These are phyloP conservation scores for Glebionis coronaria DNA, from an alignment of 129 eudicot species.

Conservation along the genomic window DNA sequence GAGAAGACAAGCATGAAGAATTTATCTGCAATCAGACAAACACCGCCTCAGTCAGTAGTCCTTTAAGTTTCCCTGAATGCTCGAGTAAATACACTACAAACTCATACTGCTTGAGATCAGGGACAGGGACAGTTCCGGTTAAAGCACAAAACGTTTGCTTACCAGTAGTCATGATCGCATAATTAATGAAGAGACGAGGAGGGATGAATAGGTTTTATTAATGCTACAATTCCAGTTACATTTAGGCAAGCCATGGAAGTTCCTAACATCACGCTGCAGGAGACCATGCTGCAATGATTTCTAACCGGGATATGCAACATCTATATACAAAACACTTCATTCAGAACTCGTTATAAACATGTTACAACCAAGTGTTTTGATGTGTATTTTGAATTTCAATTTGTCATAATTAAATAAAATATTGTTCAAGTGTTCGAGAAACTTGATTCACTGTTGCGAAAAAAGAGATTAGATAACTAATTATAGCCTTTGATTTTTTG, in stretches of 20 bases:
- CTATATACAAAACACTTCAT: constrained; percentile 55
- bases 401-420: too few species aligned
- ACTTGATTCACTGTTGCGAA: too few species aligned
- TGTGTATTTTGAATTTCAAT: too few species aligned
- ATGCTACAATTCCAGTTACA: constrained; percentile 68
- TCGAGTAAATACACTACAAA: too few species aligned
- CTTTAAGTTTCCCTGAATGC: too few species aligned
- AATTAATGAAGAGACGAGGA: constrained; percentile 83
- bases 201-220: constrained; percentile 66
- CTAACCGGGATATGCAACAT: constrained; percentile 79
- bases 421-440: too few species aligned
- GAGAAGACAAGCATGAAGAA: constrained; percentile 98
- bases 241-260: constrained; percentile 95
- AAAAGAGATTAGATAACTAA: too few species aligned
- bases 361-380: neutral
- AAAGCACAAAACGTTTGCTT: too few species aligned
- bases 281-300: constrained; percentile 90
- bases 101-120: too few species aligned
- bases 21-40: constrained; percentile 65
- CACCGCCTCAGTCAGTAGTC: constrained; percentile 1
- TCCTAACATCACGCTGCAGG: constrained; percentile 56
- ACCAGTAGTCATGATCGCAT: constrained; percentile 63
- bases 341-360: neutral
- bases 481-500: too few species aligned
- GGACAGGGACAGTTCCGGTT: too few species aligned